A percentile compares a stretch with the other conserved stretches of the same genome.
Conservation (phyloP, 2,329 filamentous ascomycete genomes). For the Phaeosphaeria sp. region DNA sequence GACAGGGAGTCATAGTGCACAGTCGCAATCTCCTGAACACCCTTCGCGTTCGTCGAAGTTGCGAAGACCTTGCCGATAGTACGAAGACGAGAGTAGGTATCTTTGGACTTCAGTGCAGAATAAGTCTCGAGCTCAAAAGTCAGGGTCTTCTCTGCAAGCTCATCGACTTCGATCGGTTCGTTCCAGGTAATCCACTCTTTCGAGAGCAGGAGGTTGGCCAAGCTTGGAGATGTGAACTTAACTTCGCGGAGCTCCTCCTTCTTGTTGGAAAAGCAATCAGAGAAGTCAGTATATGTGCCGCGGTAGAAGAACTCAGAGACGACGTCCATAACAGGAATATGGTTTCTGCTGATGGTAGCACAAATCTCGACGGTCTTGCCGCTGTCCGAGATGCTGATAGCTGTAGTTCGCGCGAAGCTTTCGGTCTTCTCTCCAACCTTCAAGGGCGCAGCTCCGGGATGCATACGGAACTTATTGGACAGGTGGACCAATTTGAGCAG, state of each 20-base stretch:
- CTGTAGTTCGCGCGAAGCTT: slow-evolving; percentile 8
- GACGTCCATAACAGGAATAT: slow-evolving; percentile 18
- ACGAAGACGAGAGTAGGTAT: slow-evolving; percentile 6
- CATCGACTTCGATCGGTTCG: slow-evolving; percentile 7
- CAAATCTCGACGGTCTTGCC: slow-evolving; percentile 20
- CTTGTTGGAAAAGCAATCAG: slow-evolving; percentile 12
- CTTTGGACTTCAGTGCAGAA: slow-evolving; percentile 10
- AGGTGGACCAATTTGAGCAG: slow-evolving; percentile 23
- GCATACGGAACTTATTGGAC: slow-evolving; percentile 20
- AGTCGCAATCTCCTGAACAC: slow-evolving; percentile 9
- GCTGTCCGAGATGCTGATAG: slow-evolving; percentile 12
- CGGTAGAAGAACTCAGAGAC: slow-evolving; percentile 23
- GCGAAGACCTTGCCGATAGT: slow-evolving; percentile 14
- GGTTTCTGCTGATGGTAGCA: slow-evolving; percentile 16
- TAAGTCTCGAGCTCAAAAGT: slow-evolving; percentile 16
- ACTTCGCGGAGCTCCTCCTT: slow-evolving; percentile 12
- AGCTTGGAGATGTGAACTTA: slow-evolving; percentile 6
- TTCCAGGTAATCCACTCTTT: slow-evolving; percentile 17
- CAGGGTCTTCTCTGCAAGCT: slow-evolving; percentile 14
- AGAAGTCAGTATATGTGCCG: slow-evolving; percentile 17
- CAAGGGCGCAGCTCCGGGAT: slow-evolving; percentile 7
- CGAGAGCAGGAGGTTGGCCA: slow-evolving; percentile 12
- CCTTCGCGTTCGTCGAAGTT: slow-evolving; percentile 1
- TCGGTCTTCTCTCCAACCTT: slow-evolving; percentile 16
- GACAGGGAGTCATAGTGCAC: slow-evolving; percentile 17